phyloP scores from a whole-genome alignment of 345 rosid genomes.

The Brassica juncea region DNA sequence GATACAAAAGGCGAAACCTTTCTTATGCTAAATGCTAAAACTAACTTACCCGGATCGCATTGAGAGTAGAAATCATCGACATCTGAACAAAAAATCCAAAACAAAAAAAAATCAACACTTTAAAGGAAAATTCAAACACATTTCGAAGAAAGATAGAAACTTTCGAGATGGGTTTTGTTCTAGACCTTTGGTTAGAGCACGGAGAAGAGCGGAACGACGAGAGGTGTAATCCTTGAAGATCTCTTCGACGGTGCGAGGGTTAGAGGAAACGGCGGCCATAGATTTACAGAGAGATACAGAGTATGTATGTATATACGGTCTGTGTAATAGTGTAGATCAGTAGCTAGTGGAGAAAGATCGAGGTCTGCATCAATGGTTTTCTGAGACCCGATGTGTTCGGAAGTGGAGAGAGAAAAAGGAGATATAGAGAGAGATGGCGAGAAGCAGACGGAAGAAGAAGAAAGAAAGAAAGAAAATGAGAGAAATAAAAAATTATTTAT shows the following conservation, averaged over 20 bases:
- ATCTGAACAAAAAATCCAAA: conserved; percentile 48
- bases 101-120: not conserved
- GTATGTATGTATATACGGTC: not conserved
- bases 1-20: not conserved
- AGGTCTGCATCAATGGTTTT: conserved; percentile 30
- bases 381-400: conserved; percentile 35
- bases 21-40: not conserved
- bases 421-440: conserved; percentile 10
- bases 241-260: conserved; percentile 93
- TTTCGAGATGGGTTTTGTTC: not conserved
- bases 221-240: conserved; percentile 85
- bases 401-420: conserved; percentile 1
- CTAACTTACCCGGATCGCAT: conserved; percentile 89
- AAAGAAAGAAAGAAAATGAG: not conserved
- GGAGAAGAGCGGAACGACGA: conserved; percentile 79
- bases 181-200: conserved; percentile 85
- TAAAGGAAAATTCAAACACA: conserved; percentile 8
- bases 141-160: conserved; percentile 12
- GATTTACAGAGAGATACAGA: conserved; percentile 18
- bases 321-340: conserved; percentile 33
- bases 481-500: not conserved
- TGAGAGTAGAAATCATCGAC: conserved; percentile 85
- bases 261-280: conserved; percentile 51
- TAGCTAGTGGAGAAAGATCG: conserved; percentile 35
- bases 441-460: conserved; percentile 7